Base-by-base conservation (phyloP, 139 green algal species). In the Chlamydomonas sp. region DNA sequence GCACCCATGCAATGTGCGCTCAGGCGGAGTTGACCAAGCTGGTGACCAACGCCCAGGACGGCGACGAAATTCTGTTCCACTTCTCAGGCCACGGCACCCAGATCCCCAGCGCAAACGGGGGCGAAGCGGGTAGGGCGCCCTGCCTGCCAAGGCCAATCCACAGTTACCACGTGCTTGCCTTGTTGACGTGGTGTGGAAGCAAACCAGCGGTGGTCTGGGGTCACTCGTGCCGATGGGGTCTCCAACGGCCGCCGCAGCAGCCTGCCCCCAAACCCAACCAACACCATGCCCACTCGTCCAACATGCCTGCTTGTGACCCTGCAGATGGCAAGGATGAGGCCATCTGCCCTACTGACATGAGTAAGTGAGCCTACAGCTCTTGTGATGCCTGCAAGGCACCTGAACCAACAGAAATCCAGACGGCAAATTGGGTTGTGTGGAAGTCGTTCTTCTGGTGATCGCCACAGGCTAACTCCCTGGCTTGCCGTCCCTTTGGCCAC, bases 1-100 rank as follows among this genome's bases (percentile, higher is more conserved):
- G 5, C 17, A 17, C 14, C 79, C 4, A 17, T 16, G 14, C 5
- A 62, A 63, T 62, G 16, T 60, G 49, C 58, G 5, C 73, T 64
- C 82, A 93, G 91, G 84, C 73, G 5, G 85, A 90, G 68, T 86
- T 96, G 74, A 80, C 59, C 4, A 87, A 95, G 84, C 85, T 97
- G 73, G 92, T 95, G 18, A 81, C 76, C 1, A 83, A 76, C n/a
- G 89, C 88, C 20, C 15, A 92, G 63, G 66, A 83, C 17, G 84
- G 93, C 2, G 95, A 97, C 67, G 88, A 94, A 2, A 80, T 96
- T 3, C 91, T 97, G 68, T 92, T 97, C 66, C 95, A 97, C 77
- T 97, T 96, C 88, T 91, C 76, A 10, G 95, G 95, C 10, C 95
- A 97, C 86, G 95, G 95, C 63, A 96, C 93, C 0, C 92, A 96